Evolutionary conservation across 306 rosid species (phyloP).

Genomic region (Luffa aegyptiaca): DNA sequence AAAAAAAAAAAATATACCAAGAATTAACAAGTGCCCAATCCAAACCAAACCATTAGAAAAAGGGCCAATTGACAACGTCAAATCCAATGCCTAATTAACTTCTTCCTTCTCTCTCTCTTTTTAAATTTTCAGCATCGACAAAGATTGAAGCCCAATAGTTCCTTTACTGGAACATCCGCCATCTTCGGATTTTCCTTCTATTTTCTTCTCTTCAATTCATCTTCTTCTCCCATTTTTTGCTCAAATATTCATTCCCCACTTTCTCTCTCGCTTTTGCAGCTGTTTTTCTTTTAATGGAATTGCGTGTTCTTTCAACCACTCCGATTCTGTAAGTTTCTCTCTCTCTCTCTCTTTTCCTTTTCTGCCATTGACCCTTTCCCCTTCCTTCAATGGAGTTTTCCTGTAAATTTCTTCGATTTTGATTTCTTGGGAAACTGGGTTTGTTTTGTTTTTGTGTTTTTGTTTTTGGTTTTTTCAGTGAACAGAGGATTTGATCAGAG

Average conservation of each 20-base stretch:
- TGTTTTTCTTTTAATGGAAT: background rate
- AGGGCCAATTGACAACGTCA: background rate
- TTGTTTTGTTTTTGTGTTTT: background rate
- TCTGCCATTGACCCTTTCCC: background rate
- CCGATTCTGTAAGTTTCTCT: background rate
- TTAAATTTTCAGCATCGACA: background rate
- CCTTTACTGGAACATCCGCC: constrained; percentile 41
- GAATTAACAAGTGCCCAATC: background rate
- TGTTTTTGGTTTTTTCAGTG: too few species aligned
- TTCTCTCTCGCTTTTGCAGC: background rate
- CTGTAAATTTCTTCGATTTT: background rate
- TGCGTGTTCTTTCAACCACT: background rate
- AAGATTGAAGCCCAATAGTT: constrained; percentile 18
- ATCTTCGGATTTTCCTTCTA: constrained; percentile 34
- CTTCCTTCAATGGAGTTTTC: background rate
- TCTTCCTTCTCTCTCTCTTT: background rate
- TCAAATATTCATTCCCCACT: background rate
- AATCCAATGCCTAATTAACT: background rate
- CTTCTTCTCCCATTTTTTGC: background rate
- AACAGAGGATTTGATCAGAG: background rate
- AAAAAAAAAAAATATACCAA: background rate
- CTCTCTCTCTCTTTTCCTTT: background rate
- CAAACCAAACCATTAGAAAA: too few species aligned
- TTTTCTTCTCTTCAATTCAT: background rate
- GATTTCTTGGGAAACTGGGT: background rate